Conservation (phyloP, 768 basidiomycete species). For the Leccinum arenicola region DNA sequence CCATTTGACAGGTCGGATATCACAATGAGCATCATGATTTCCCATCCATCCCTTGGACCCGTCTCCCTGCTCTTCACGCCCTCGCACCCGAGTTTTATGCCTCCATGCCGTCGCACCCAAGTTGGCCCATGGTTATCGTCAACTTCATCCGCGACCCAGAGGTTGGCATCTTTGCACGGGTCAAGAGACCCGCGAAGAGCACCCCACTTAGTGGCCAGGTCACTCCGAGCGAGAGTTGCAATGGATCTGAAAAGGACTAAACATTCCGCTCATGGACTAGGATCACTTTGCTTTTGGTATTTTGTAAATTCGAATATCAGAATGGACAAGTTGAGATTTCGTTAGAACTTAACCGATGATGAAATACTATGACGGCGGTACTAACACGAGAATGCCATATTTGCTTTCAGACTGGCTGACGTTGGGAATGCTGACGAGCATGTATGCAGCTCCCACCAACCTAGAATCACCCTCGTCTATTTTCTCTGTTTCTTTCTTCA, state of each 20-base stretch:
- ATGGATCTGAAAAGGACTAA: constrained; percentile 19
- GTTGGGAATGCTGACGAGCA: constrained; percentile 14
- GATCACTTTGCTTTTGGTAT: constrained; percentile 10
- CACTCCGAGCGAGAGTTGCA: constrained; percentile 10
- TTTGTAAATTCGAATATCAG: constrained; percentile 16
- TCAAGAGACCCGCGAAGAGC: constrained; percentile 63
- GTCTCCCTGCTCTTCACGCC: constrained; percentile 74
- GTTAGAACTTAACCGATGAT: not conserved
- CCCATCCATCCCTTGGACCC: constrained; percentile 94
- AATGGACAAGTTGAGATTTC: not conserved
- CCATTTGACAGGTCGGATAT: constrained; percentile 74
- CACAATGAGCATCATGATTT: constrained; percentile 99
- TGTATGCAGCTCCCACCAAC: constrained; percentile 12
- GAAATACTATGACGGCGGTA: constrained; percentile 1
- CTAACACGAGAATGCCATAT: constrained; percentile 6
- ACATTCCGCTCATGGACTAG: constrained; percentile 4
- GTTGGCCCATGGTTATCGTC: constrained; percentile 92
- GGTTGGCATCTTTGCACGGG: constrained; percentile 86
- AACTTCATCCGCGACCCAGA: constrained; percentile 91
- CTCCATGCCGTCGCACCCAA: constrained; percentile 78
- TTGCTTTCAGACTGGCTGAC: constrained; percentile 13
- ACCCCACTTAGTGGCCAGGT: constrained; percentile 16
- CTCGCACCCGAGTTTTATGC: constrained; percentile 94
- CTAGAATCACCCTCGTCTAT: constrained; percentile 14
- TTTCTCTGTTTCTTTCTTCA: constrained; percentile 17